These are phyloP conservation scores for Mucor mucedo DNA, from an alignment of 371 early-diverging fungal genomes.

Conservation along the genomic window DNA sequence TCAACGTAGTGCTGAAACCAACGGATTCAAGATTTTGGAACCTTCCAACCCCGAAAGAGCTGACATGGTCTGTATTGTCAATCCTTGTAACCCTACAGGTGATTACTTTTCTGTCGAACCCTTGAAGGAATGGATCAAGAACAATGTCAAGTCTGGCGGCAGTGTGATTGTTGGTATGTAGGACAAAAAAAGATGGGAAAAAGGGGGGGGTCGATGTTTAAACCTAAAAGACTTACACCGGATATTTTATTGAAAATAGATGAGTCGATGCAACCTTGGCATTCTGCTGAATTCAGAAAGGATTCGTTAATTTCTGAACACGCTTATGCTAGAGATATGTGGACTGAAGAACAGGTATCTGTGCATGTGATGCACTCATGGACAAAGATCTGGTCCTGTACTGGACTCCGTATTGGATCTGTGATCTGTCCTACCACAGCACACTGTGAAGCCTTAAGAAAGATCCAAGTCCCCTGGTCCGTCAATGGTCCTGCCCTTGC, in stretches of 20 bases:
- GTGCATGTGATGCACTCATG: slow-evolving; percentile 88
- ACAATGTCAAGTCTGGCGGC: slow-evolving; percentile 69
- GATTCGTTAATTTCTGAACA: slow-evolving; percentile 77
- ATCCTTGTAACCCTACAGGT: slow-evolving; percentile 90
- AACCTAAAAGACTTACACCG: too few relatives aligned
- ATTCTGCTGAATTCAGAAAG: slow-evolving; percentile 71
- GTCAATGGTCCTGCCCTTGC: slow-evolving; percentile 83
- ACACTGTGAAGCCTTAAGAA: slow-evolving; percentile 72
- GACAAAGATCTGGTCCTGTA: slow-evolving; percentile 93
- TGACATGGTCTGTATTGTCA: slow-evolving; percentile 77
- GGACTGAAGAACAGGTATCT: slow-evolving; percentile 64
- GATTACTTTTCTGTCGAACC: slow-evolving; percentile 74
- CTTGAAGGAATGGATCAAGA: slow-evolving; percentile 70
- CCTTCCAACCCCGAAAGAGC: slow-evolving; percentile 58
- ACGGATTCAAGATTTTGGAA: slow-evolving; percentile 65
- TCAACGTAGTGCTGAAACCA: slow-evolving; percentile 80
- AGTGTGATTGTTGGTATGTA: slow-evolving; percentile 71
- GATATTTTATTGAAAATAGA: slow-evolving; percentile 40
- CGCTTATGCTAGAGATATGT: slow-evolving; percentile 61
- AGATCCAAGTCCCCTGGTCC: slow-evolving; percentile 88
- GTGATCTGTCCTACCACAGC: slow-evolving; percentile 79
- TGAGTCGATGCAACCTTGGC: slow-evolving; percentile 92
- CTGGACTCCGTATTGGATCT: slow-evolving; percentile 86
- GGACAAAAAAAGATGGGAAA: not conserved
- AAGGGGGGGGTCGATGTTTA: too few relatives aligned